Base-by-base conservation (phyloP, 73 alveolate species). In the Durusdinium trenchii region DNA sequence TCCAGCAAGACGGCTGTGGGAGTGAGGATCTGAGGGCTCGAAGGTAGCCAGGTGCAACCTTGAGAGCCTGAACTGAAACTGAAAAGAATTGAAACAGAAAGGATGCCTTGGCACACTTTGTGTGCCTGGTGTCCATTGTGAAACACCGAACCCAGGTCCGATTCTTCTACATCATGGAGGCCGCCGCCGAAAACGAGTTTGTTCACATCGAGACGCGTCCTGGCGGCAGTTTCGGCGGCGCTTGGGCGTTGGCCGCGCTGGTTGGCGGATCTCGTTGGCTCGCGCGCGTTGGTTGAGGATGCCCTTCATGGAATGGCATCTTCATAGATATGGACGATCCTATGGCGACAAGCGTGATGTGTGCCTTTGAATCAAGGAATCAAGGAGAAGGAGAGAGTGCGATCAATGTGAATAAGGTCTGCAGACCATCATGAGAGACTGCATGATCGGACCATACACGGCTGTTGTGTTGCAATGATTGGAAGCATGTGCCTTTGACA, bases 261-360 rank as follows among this genome's bases (percentile, higher is more conserved):
- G 73, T 60, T 23, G n/a, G 30, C n/a, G 73, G 30, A 60, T 32
- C 0, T 60, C 73, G 86, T 36, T 42, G 36, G 51, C 36, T 5
- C 36, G 6, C 23, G 28, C 2, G 10, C 30, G 47, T 50, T 12
- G 5, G 6, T 75, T 46, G 10, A 89, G 96, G 96, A 62, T 89
- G 85, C 98, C 98, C 9, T 92, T 92, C 85, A 38, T 32, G 90
- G 98, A 92, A 38, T 92, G 98, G 98, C 90, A 73, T 76, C 90
- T 92, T 32, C 98, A 92, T n/a, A 35, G 98, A 40, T 92, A 92
- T 28, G 98, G 98, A 45, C 98, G 98, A 23, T 92, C 98, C 35
- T 92, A 92, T 16, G 98, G 98, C 30, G 98, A 92, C 79, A 69
- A 73, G 91, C 89, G 98, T 6, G 98, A 92, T 92, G 98, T 92